A percentile compares a stretch with the other conserved stretches of the same genome.
These are phyloP conservation scores for Podosphaera leucotricha DNA, from an alignment of 2,329 filamentous ascomycete species.

Conservation along the genomic window DNA sequence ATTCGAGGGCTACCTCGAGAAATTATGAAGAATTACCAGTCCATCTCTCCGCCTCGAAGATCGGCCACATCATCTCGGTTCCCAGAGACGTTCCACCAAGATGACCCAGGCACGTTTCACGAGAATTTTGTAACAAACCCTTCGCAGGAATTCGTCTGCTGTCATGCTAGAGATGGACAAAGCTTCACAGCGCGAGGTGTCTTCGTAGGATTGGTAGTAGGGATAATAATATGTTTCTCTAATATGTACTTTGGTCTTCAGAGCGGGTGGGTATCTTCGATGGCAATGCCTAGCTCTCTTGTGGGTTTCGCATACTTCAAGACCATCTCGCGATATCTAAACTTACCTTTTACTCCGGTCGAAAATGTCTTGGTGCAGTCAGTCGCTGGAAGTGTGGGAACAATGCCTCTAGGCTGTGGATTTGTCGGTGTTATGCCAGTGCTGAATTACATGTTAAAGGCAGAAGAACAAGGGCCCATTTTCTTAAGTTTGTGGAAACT, in stretches of 20 bases:
- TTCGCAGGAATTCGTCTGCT: slow-evolving; percentile 11
- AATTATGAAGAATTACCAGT: slow-evolving; percentile 5
- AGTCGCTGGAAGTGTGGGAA: slow-evolving; percentile 82
- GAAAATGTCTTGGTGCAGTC: slow-evolving; percentile 96
- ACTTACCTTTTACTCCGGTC: slow-evolving; percentile 70
- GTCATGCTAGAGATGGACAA: slow-evolving; percentile 18
- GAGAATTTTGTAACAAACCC: slow-evolving; percentile 1
- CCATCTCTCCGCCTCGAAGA: slow-evolving; percentile 5
- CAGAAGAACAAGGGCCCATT: slow-evolving; percentile 58
- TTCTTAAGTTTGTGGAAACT: slow-evolving; percentile 50
- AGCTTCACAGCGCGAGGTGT: slow-evolving; percentile 76
- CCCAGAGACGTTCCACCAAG: slow-evolving; percentile 1
- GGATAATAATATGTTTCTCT: slow-evolving; percentile 78
- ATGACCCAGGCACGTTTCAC: slow-evolving; percentile 1
- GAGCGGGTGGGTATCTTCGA: slow-evolving; percentile 57
- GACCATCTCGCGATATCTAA: slow-evolving; percentile 44
- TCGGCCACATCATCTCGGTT: slow-evolving; percentile 3
- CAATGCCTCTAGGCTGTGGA: slow-evolving; percentile 87
- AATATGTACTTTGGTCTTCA: slow-evolving; percentile 99
- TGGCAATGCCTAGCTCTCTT: slow-evolving; percentile 90
- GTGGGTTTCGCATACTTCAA: slow-evolving; percentile 93
- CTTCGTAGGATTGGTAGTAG: slow-evolving; percentile 57
- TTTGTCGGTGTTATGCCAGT: slow-evolving; percentile 91
- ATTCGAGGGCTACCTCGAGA: too few species aligned
- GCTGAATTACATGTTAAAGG: slow-evolving; percentile 60